phyloP scores from a whole-genome alignment of 257 asterid species.

The Solanum dulcamara region DNA sequence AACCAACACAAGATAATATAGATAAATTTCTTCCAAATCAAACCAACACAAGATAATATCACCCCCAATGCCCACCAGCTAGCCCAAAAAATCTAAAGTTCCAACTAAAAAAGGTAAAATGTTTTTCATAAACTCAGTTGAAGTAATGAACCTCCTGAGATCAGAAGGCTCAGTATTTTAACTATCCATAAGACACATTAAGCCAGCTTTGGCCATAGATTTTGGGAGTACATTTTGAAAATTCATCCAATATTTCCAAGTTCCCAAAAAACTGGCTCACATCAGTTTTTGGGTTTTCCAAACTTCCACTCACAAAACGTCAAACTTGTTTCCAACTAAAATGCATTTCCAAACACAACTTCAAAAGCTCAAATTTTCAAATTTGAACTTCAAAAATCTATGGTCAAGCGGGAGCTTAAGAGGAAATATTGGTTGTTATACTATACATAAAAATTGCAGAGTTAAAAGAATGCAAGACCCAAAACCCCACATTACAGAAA shows the following conservation, averaged over 20 bases:
- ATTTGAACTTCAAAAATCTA: background rate
- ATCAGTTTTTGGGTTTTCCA: background rate
- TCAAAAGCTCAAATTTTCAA: background rate
- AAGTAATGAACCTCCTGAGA: background rate
- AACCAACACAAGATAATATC: background rate
- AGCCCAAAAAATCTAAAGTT: background rate
- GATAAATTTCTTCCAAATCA: constrained; percentile 4
- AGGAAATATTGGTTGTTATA: background rate
- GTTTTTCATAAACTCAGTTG: background rate
- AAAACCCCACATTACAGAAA: background rate
- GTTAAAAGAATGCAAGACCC: background rate
- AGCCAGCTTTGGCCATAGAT: background rate
- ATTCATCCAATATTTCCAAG: background rate
- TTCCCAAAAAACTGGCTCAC: too few relatives aligned
- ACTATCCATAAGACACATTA: background rate
- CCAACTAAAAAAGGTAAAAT: background rate
- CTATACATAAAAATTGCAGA: background rate
- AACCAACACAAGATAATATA: background rate
- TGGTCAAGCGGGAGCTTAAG: background rate
- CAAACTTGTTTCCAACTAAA: background rate
- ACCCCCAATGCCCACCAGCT: background rate
- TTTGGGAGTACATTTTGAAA: background rate
- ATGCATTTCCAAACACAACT: background rate
- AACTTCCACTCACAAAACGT: background rate
- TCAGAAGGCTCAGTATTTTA: background rate